Conservation (phyloP, 306 rosid genomes). For the Prunus mongolica region DNA sequence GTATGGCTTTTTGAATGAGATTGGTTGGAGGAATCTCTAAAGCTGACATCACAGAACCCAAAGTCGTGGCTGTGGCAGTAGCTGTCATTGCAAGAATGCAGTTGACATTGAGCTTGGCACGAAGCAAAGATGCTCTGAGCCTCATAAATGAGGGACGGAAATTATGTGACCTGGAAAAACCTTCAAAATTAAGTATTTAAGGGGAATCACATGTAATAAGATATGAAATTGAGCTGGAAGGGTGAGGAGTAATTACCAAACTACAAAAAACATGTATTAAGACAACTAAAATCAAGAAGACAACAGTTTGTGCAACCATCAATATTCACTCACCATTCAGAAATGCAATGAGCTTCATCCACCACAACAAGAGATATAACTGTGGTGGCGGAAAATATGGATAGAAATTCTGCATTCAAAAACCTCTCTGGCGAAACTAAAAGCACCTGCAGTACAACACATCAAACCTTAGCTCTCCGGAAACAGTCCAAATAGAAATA, state of each 20-base stretch:
- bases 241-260: constrained; percentile 3
- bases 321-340: constrained; percentile 72
- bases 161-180: constrained; percentile 78
- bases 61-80: constrained; percentile 80
- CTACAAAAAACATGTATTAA: constrained; percentile 15
- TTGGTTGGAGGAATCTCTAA: constrained; percentile 67
- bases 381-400: constrained; percentile 46
- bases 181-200: constrained; percentile 2
- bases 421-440: constrained; percentile 94
- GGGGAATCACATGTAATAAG: neutral
- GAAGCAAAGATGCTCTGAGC: constrained; percentile 81
- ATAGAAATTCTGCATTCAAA: constrained; percentile 68
- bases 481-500: neutral
- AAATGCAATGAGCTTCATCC: constrained; percentile 93
- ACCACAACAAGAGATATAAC: constrained; percentile 72
- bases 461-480: neutral
- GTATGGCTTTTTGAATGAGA: constrained; percentile 58
- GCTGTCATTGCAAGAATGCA: constrained; percentile 96
- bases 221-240: constrained; percentile 16
- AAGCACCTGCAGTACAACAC: constrained; percentile 59
- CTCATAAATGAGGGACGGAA: constrained; percentile 92
- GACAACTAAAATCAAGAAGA: neutral
- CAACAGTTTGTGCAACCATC: constrained; percentile 10
- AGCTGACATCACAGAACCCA: constrained; percentile 74
- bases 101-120: constrained; percentile 50